Evolutionary conservation across 2,329 filamentous ascomycete genomes (phyloP).

Genomic region (Colletotrichum lindemuthianum): DNA sequence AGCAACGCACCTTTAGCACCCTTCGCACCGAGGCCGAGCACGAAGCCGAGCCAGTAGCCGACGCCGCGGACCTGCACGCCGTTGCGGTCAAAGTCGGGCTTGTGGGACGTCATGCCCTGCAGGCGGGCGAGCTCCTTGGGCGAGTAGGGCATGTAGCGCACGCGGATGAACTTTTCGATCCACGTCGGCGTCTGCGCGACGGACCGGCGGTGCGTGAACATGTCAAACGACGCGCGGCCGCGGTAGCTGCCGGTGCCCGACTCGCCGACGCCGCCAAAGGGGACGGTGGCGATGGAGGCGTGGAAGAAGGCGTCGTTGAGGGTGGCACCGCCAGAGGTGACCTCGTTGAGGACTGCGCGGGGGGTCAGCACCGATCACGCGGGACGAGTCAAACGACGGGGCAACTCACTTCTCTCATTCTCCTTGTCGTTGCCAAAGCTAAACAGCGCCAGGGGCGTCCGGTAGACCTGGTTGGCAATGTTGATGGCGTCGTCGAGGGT

Average conservation of each 20-base stretch:
- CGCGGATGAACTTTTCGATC: conserved; percentile 73
- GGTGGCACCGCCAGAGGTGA: conserved; percentile 74
- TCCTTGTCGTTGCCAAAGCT: conserved; percentile 86
- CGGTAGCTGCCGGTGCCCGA: conserved; percentile 82
- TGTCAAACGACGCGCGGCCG: conserved; percentile 78
- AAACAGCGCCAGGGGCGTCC: conserved; percentile 85
- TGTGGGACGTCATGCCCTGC: conserved; percentile 52
- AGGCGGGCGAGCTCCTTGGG: conserved; percentile 56
- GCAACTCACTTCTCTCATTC: conserved; percentile 73
- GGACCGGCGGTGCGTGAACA: conserved; percentile 68
- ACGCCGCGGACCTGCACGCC: conserved; percentile 62
- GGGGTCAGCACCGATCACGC: conserved; percentile 11
- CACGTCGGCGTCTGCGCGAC: conserved; percentile 72
- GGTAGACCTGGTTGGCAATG: conserved; percentile 82
- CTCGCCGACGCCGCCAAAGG: conserved; percentile 86
- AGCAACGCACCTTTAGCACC: conserved; percentile 60
- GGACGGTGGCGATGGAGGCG: conserved; percentile 73
- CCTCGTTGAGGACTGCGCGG: conserved; percentile 64
- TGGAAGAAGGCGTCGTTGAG: conserved; percentile 68
- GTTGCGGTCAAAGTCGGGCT: conserved; percentile 71
- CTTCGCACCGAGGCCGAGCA: conserved; percentile 62
- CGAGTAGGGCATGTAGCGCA: conserved; percentile 75
- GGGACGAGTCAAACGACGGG: background rate
- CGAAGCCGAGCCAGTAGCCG: conserved; percentile 63
- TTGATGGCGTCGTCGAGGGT: conserved; percentile 86